Evolutionary conservation across 2,329 filamentous ascomycete genomes (phyloP).

Genomic region (Exophiala spinifera): DNA sequence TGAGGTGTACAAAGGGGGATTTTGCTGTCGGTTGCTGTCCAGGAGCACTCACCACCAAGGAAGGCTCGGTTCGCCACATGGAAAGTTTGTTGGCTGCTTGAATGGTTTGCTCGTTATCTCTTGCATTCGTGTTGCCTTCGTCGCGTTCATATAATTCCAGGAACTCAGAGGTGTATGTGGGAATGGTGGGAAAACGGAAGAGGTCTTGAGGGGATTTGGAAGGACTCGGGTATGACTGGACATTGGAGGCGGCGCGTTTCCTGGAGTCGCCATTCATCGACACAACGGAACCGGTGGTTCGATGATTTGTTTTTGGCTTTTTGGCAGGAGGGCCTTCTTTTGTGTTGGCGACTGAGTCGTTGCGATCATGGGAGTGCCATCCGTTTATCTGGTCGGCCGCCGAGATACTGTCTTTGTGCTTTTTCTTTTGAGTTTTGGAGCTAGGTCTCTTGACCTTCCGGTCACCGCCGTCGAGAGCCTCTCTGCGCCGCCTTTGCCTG

Average conservation of each 20-base stretch:
- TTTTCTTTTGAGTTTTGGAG: slow-evolving; percentile 85
- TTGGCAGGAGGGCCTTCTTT: slow-evolving; percentile 65
- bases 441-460: slow-evolving; percentile 71
- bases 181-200: slow-evolving; percentile 63
- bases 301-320: slow-evolving; percentile 78
- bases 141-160: slow-evolving; percentile 68
- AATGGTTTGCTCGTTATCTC: slow-evolving; percentile 75
- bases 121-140: slow-evolving; percentile 48
- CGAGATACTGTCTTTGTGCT: slow-evolving; percentile 62
- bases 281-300: slow-evolving; percentile 70
- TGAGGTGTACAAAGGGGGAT: slow-evolving; percentile 68
- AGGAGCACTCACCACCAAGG: slow-evolving; percentile 64
- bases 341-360: slow-evolving; percentile 52
- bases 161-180: slow-evolving; percentile 71
- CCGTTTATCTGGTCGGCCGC: slow-evolving; percentile 65
- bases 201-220: slow-evolving; percentile 56
- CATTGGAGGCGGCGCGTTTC: slow-evolving; percentile 59
- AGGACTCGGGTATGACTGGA: slow-evolving; percentile 66
- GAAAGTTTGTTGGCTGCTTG: slow-evolving; percentile 71
- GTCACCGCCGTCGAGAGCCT: slow-evolving; percentile 57
- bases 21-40: slow-evolving; percentile 54
- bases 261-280: slow-evolving; percentile 60
- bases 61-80: slow-evolving; percentile 72
- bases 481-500: slow-evolving; percentile 62
- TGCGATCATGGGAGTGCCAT: slow-evolving; percentile 54